A percentile compares a stretch with the other conserved stretches of the same genome.
Evolutionary conservation across 1,284 basidiomycete genomes (phyloP).

Genomic region (Trichosporon faecale): DNA sequence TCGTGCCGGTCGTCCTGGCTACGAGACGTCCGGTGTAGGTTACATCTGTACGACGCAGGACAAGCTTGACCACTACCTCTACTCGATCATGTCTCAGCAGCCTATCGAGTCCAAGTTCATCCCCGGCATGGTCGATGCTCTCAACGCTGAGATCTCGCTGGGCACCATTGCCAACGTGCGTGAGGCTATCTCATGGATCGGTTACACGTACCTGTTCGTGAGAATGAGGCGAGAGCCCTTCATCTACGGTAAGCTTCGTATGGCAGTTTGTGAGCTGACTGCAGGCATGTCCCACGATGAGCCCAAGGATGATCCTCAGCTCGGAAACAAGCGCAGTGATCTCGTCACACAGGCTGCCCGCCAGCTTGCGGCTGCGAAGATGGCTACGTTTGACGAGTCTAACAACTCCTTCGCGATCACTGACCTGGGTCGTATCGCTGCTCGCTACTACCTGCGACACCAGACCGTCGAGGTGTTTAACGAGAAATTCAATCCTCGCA

Average conservation of each 20-base stretch:
- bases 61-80: conserved; percentile 87
- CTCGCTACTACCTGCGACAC: conserved; percentile 91
- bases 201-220: conserved; percentile 96
- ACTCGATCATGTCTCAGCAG: conserved; percentile 83
- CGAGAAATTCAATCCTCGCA: conserved; percentile 70
- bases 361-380: conserved; percentile 69
- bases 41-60: conserved; percentile 95
- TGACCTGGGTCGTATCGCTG: conserved; percentile 89
- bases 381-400: conserved; percentile 73
- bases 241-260: conserved; percentile 66
- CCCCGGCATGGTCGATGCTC: conserved; percentile 79
- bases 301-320: conserved; percentile 69
- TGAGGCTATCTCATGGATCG: conserved; percentile 92
- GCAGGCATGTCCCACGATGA: conserved; percentile 75
- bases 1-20: conserved; percentile 91
- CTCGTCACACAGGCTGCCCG: conserved; percentile 70
- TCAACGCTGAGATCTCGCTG: conserved; percentile 93
- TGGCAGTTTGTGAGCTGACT: neutral
- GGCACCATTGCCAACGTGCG: conserved; percentile 85
- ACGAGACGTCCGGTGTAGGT: conserved; percentile 92
- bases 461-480: conserved; percentile 89
- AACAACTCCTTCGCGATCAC: conserved; percentile 69
- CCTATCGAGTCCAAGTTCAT: conserved; percentile 98
- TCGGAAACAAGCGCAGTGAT: conserved; percentile 70
- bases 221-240: conserved; percentile 92